These are phyloP conservation scores for Sporothrix euskadiensis DNA, from an alignment of 2,329 filamentous ascomycete genomes.

Conservation along the genomic window DNA sequence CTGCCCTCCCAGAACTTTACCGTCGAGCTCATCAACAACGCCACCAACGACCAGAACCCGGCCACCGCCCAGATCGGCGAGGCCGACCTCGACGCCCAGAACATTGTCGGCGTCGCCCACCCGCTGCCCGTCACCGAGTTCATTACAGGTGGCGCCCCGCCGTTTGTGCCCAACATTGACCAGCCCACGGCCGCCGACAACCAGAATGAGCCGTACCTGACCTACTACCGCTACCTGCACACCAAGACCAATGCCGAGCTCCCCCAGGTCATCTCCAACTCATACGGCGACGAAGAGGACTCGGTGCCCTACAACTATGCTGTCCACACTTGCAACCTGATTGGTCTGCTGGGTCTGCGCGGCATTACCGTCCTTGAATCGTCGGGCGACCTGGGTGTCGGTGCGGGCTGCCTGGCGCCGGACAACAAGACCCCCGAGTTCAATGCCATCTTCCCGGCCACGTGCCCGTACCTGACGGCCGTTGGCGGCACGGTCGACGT, in stretches of 20 bases:
- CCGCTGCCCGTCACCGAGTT: slow-evolving; percentile 42
- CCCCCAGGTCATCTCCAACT: slow-evolving; percentile 66
- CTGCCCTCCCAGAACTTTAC: slow-evolving; percentile 55
- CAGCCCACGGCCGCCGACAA: slow-evolving; percentile 42
- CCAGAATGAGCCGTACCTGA: slow-evolving; percentile 66
- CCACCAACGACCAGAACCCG: slow-evolving; percentile 49
- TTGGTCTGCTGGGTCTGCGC: slow-evolving; percentile 64
- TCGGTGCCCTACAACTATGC: slow-evolving; percentile 61
- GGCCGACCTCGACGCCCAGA: slow-evolving; percentile 65
- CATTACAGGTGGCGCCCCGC: slow-evolving; percentile 36
- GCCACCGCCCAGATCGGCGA: slow-evolving; percentile 45
- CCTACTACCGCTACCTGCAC: slow-evolving; percentile 62
- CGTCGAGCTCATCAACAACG: slow-evolving; percentile 57
- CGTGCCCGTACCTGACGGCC: slow-evolving; percentile 62
- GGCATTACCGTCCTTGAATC: slow-evolving; percentile 68
- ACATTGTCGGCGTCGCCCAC: slow-evolving; percentile 55
- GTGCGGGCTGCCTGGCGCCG: slow-evolving; percentile 35
- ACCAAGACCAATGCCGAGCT: slow-evolving; percentile 54
- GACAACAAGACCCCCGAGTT: slow-evolving; percentile 43
- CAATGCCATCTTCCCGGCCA: slow-evolving; percentile 43
- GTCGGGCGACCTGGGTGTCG: slow-evolving; percentile 57
- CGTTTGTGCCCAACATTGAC: slow-evolving; percentile 38
- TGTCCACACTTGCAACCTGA: slow-evolving; percentile 53
- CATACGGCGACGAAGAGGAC: slow-evolving; percentile 66
- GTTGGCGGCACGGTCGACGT: slow-evolving; percentile 58